Base-by-base conservation (phyloP, 345 rosid species). In the Aegle marmelos region DNA sequence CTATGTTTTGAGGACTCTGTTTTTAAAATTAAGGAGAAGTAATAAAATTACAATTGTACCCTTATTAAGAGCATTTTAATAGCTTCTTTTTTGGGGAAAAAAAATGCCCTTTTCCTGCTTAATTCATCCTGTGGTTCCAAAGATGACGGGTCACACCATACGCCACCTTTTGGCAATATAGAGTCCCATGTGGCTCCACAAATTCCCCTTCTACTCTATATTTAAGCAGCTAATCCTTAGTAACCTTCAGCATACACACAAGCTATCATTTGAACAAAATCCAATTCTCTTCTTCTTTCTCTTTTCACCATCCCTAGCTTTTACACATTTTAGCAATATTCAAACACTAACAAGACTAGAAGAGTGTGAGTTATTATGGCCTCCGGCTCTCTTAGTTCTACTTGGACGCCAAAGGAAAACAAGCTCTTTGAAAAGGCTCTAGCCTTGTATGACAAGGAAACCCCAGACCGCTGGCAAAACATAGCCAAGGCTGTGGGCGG, bases 381-480 rank as follows among this genome's bases (percentile, higher is more conserved):
- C 75, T 86, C 88, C 4, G 83, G 83, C 82, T 83, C 83, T 8
- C 76, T 58, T 48, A 10, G 30, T 11, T 73, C 79, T 13, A 50
- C 86, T 1, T 89, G 92, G 90, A 87, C 90, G 14, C 57, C 84
- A n/a, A 83, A 79, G 72, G 87, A 89, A 63, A 89, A 89, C 87
- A 89, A 89, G 45, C 74, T 76, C 81, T 89, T 89, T 48, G 90
- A 89, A 19, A 83, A 77, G 81, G 92, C 90, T 8, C 78, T 89
- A 19, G 92, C 90, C 19, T 41, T 76, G 81, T 84, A 81, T 16
- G 92, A 89, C 27, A 84, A 82, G 86, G 90, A 89, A 53, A 86
- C 92, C 4, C 90, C 89, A 0, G 92, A 87, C 21, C 81, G 92
- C 2, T 89, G 92, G 90, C 85, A 83, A 14, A 86, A 89, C 36